A percentile compares a stretch with the other conserved stretches of the same genome.
Evolutionary conservation across 2,329 filamentous ascomycete genomes (phyloP).

Genomic region (Blastomyces percursus): DNA sequence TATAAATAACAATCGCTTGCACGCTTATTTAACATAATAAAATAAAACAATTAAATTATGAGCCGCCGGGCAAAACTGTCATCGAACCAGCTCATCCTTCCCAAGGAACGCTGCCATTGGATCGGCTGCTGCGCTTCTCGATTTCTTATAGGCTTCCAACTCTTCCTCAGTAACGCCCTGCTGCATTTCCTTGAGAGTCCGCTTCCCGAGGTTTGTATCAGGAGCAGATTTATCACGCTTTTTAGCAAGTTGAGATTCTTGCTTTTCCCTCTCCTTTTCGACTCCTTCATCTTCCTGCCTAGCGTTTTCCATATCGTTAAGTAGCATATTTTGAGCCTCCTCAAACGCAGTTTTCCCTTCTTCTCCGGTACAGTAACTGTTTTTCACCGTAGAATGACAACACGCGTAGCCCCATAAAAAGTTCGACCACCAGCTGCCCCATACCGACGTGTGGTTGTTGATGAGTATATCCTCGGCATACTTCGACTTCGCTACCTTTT

Average conservation of each 20-base stretch:
- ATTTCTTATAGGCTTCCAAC: conserved; percentile 73
- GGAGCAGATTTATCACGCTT: neutral
- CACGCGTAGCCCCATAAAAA: conserved; percentile 96
- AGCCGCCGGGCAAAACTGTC: neutral
- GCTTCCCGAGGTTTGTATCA: conserved; percentile 47
- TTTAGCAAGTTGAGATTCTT: conserved; percentile 11
- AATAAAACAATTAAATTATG: neutral
- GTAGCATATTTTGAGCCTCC: conserved; percentile 54
- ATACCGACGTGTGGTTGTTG: conserved; percentile 87
- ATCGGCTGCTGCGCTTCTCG: conserved; percentile 62
- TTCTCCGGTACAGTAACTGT: conserved; percentile 94
- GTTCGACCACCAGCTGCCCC: conserved; percentile 95
- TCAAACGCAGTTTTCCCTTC: conserved; percentile 73
- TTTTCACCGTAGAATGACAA: conserved; percentile 87
- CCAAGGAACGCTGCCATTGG: conserved; percentile 77
- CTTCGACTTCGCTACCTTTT: conserved; percentile 70
- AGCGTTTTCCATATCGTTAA: conserved; percentile 25
- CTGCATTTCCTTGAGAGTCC: conserved; percentile 67
- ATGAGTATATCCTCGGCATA: conserved; percentile 78
- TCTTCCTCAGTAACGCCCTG: conserved; percentile 70
- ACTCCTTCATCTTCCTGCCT: conserved; percentile 15
- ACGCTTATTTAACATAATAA: conserved; percentile 7
- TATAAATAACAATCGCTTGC: conserved; percentile 9
- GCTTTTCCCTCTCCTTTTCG: conserved; percentile 23
- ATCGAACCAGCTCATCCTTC: conserved; percentile 50